These are phyloP conservation scores for Fusarium heterosporum DNA, from an alignment of 2,329 filamentous ascomycete genomes.

Conservation along the genomic window DNA sequence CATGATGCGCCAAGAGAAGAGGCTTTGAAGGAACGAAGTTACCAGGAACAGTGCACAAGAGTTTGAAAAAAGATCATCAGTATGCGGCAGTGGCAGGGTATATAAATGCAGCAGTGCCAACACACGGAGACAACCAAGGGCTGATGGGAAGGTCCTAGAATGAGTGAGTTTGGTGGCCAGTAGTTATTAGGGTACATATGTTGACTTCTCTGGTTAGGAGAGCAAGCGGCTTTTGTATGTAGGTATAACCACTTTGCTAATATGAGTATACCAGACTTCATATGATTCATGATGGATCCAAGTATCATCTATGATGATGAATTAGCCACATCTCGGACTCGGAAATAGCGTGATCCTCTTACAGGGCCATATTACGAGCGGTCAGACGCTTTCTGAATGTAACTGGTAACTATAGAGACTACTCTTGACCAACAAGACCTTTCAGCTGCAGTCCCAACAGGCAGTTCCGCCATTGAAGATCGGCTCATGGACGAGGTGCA, in stretches of 20 bases:
- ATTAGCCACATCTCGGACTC: too few relatives aligned
- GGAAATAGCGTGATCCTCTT: too few relatives aligned
- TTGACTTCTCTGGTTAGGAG: background rate
- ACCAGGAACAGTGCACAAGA: background rate
- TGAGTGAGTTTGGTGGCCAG: background rate
- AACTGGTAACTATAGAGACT: background rate
- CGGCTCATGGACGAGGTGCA: slow-evolving; percentile 19
- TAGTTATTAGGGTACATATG: background rate
- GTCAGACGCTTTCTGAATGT: background rate
- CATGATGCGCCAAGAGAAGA: background rate
- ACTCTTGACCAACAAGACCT: slow-evolving; percentile 7
- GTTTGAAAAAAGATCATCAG: background rate
- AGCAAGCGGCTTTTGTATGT: background rate
- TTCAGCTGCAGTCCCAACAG: background rate
- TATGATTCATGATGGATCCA: too few relatives aligned
- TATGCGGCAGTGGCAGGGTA: background rate
- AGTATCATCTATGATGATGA: too few relatives aligned
- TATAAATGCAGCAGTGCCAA: slow-evolving; percentile 6
- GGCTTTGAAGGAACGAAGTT: background rate
- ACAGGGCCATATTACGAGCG: too few relatives aligned
- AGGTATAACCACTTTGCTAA: background rate
- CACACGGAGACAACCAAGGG: background rate
- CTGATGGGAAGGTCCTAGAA: background rate
- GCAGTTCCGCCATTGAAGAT: background rate
- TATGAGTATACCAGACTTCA: too few relatives aligned